Evolutionary conservation across 1,139 yeast species (phyloP).

Genomic region (Oligophagozyma castellii): DNA sequence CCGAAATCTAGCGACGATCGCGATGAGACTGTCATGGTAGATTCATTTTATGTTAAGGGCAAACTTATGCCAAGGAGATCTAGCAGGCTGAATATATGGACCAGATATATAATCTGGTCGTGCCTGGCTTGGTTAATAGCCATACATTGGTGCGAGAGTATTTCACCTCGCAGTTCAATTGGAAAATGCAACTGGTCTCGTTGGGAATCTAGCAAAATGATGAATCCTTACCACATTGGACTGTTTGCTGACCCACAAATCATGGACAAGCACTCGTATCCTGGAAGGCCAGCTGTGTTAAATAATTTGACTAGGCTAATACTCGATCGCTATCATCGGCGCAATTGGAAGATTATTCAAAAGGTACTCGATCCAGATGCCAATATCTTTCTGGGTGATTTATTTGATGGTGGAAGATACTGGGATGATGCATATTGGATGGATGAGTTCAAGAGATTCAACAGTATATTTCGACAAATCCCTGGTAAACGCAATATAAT

Average conservation of each 20-base stretch:
- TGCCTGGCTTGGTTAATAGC: slow-evolving; percentile 32
- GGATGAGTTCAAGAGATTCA: slow-evolving; percentile 58
- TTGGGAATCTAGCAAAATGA: slow-evolving; percentile 44
- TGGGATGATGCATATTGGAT: slow-evolving; percentile 66
- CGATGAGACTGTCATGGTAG: too few species aligned
- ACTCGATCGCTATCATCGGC: slow-evolving; percentile 59
- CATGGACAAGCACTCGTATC: slow-evolving; percentile 64
- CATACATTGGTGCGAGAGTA: slow-evolving; percentile 49
- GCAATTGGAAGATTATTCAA: slow-evolving; percentile 60
- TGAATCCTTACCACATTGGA: slow-evolving; percentile 46
- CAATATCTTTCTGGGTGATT: slow-evolving; percentile 72
- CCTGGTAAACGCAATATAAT: slow-evolving; percentile 35
- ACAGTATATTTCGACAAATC: slow-evolving; percentile 42
- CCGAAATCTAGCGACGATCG: too few species aligned
- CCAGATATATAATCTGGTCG: too few species aligned
- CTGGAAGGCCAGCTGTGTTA: slow-evolving; percentile 35
- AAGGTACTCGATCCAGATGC: slow-evolving; percentile 55
- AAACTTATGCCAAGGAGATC: too few species aligned
- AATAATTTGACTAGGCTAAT: slow-evolving; percentile 34
- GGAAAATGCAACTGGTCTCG: slow-evolving; percentile 44
- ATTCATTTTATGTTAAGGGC: too few species aligned
- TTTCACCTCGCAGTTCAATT: slow-evolving; percentile 37
- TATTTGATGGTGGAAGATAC: slow-evolving; percentile 90
- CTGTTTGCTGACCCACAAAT: slow-evolving; percentile 88
- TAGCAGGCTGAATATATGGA: too few species aligned